These are phyloP conservation scores for Bipolaris cookei DNA, from an alignment of 2,329 filamentous ascomycete genomes.

Conservation along the genomic window DNA sequence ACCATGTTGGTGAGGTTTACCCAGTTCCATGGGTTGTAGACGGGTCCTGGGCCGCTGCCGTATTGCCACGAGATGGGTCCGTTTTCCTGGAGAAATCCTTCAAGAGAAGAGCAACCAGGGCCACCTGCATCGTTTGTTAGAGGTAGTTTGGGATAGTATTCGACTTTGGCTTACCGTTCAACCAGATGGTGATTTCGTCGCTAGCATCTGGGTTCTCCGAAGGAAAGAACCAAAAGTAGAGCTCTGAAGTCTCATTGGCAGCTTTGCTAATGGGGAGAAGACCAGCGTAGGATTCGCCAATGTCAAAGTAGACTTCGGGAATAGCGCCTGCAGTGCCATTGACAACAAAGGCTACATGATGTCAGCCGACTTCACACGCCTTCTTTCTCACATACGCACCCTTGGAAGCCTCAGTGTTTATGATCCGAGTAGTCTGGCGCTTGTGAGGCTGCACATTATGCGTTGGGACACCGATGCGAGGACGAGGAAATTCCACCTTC, in stretches of 20 bases:
- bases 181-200: constrained; percentile 60
- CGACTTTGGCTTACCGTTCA: constrained; percentile 31
- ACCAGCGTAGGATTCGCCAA: constrained; percentile 54
- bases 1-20: constrained; percentile 72
- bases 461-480: constrained; percentile 32
- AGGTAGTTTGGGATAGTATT: background rate
- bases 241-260: constrained; percentile 53
- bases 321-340: constrained; percentile 48
- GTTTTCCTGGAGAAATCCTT: constrained; percentile 59
- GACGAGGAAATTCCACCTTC: constrained; percentile 36
- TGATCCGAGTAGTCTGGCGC: constrained; percentile 37
- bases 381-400: constrained; percentile 7
- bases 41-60: constrained; percentile 45
- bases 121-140: constrained; percentile 25
- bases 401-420: constrained; percentile 49
- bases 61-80: constrained; percentile 56
- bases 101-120: constrained; percentile 56
- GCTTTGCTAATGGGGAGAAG: constrained; percentile 61
- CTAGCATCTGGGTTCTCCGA: constrained; percentile 55
- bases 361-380: constrained; percentile 5
- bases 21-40: constrained; percentile 55
- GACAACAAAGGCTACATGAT: constrained; percentile 42
- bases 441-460: constrained; percentile 27
- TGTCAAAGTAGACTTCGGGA: constrained; percentile 58
- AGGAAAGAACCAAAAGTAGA: constrained; percentile 65